Percentiles rank a stretch among this genome's conserved stretches.
phyloP scores from a whole-genome alignment of 495 filamentous ascomycete species.

The Aspergillus taichungensis region DNA sequence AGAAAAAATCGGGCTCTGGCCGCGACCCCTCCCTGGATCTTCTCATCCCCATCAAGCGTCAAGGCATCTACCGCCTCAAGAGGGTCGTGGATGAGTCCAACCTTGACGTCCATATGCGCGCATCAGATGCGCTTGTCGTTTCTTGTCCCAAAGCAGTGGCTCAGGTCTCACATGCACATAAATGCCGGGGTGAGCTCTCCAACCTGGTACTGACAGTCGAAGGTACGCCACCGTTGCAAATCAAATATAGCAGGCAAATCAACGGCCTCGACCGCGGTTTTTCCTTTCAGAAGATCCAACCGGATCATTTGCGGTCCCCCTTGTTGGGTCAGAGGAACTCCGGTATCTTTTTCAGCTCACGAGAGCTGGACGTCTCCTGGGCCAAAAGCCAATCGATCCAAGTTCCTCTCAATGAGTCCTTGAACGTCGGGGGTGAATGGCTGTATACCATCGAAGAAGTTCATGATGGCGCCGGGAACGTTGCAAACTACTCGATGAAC shows the following conservation, averaged over 20 bases:
- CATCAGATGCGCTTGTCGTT: constrained; percentile 70
- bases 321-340: constrained; percentile 48
- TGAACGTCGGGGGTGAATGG: constrained; percentile 71
- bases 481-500: constrained; percentile 63
- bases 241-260: constrained; percentile 80
- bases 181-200: constrained; percentile 79
- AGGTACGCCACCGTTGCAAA: constrained; percentile 83
- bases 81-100: constrained; percentile 87
- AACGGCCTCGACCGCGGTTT: constrained; percentile 66
- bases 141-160: constrained; percentile 72
- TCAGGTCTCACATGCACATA: constrained; percentile 50
- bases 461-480: constrained; percentile 79
- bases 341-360: constrained; percentile 43
- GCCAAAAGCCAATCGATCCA: constrained; percentile 62
- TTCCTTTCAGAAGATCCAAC: constrained; percentile 84
- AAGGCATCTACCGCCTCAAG: constrained; percentile 75
- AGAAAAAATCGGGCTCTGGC: constrained; percentile 39
- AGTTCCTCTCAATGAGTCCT: constrained; percentile 80
- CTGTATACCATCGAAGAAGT: constrained; percentile 86
- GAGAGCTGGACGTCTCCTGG: constrained; percentile 62
- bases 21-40: constrained; percentile 47
- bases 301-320: constrained; percentile 75
- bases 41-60: constrained; percentile 61
- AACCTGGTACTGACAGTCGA: constrained; percentile 72
- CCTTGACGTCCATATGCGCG: constrained; percentile 72